Evolutionary conservation across 2,329 filamentous ascomycete species (phyloP).

Genomic region (Pyrenophora seminiperda): DNA sequence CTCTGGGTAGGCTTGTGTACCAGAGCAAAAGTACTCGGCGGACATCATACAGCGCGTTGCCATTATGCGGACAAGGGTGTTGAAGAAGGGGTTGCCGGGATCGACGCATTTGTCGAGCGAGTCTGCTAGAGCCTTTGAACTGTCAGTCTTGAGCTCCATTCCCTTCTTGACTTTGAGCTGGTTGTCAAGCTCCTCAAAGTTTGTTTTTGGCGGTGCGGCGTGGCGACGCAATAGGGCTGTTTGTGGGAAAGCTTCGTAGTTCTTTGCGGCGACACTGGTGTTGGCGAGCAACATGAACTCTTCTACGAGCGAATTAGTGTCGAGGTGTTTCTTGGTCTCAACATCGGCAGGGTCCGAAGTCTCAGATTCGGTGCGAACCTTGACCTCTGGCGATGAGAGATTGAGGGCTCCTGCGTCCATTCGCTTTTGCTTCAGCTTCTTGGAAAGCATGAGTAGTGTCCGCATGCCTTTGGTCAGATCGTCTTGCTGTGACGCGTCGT

Average conservation of each 20-base stretch:
- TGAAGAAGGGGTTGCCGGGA: slow-evolving; percentile 87
- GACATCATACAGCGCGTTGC: slow-evolving; percentile 99
- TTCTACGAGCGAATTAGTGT: slow-evolving; percentile 96
- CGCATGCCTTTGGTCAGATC: slow-evolving; percentile 90
- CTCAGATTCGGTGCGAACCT: slow-evolving; percentile 92
- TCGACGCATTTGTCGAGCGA: slow-evolving; percentile 87
- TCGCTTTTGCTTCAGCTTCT: slow-evolving; percentile 90
- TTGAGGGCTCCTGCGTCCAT: slow-evolving; percentile 93
- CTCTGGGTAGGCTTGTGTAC: slow-evolving; percentile 88
- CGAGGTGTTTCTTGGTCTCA: slow-evolving; percentile 90
- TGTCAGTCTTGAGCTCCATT: slow-evolving; percentile 80
- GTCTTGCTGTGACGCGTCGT: slow-evolving; percentile 84
- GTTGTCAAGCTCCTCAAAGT: slow-evolving; percentile 91
- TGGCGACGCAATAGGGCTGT: slow-evolving; percentile 93
- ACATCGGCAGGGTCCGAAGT: slow-evolving; percentile 95
- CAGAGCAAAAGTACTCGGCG: slow-evolving; percentile 96
- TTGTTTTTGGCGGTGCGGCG: slow-evolving; percentile 88
- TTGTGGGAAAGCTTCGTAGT: slow-evolving; percentile 90
- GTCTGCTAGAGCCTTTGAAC: slow-evolving; percentile 90
- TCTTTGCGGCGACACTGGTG: slow-evolving; percentile 87
- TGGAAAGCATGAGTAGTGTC: slow-evolving; percentile 82
- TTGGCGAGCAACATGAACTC: slow-evolving; percentile 99
- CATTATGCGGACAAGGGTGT: slow-evolving; percentile 95
- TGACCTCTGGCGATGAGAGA: slow-evolving; percentile 96
- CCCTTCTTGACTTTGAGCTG: slow-evolving; percentile 88